Percentiles rank a stretch among this genome's conserved stretches.
Conservation (phyloP, 306 rosid genomes). For the Pterocarpus macrocarpus region DNA sequence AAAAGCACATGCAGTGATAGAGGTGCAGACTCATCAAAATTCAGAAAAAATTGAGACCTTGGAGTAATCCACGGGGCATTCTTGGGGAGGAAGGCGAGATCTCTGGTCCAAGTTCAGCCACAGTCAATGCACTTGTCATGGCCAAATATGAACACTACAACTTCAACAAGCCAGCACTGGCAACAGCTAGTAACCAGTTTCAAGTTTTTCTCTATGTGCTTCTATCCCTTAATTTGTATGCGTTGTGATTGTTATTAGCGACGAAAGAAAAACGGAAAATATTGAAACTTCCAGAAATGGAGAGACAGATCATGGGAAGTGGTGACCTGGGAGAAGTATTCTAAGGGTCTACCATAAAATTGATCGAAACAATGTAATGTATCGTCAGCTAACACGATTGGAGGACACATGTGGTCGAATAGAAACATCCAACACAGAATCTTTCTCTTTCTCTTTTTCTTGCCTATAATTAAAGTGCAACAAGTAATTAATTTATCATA, state of each 20-base stretch:
- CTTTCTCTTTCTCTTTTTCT: not conserved
- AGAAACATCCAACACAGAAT: slow-evolving; percentile 24
- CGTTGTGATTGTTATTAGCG: not conserved
- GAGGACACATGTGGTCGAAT: slow-evolving; percentile 17
- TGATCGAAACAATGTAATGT: slow-evolving; percentile 42
- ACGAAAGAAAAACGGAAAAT: not conserved
- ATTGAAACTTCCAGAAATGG: not conserved
- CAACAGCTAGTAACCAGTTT: not conserved
- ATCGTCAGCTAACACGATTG: slow-evolving; percentile 1
- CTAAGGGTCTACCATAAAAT: slow-evolving; percentile 43
- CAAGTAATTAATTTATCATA: not conserved
- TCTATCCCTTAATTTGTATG: not conserved
- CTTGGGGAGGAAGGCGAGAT: not conserved
- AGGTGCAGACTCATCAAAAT: not conserved
- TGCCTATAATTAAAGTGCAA: too few species aligned
- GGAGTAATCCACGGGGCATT: slow-evolving; percentile 55
- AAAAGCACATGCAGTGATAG: too few species aligned
- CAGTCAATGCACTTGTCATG: not conserved
- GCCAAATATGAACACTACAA: not conserved
- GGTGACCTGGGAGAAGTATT: slow-evolving; percentile 32
- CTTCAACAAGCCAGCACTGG: not conserved
- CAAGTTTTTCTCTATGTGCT: not conserved
- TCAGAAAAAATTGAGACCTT: slow-evolving; percentile 50
- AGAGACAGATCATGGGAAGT: not conserved
- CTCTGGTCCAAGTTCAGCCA: slow-evolving; percentile 1